Evolutionary conservation across 2,329 filamentous ascomycete genomes (phyloP), one percentile per base, ranked within the genome.

Genomic region (Lasiodiplodia citricola): DNA sequence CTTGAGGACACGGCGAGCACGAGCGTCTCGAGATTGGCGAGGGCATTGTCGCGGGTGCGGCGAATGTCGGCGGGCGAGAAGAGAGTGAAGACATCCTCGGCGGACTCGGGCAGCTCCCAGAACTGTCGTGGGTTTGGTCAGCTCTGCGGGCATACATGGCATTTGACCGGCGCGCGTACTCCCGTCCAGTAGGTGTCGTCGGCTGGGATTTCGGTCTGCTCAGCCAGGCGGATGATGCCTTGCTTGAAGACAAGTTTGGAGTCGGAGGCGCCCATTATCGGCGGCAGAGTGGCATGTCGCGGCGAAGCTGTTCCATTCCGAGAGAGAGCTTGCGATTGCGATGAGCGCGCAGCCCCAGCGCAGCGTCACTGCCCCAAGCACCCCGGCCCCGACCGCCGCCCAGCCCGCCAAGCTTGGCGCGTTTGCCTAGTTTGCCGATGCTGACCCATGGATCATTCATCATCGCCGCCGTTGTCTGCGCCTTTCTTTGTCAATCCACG

Each of bases 211-310:
- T 92, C 87, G 73, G 90, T 90, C 80, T 97, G 92, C 80, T 97
- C 94, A n/a, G 94, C 96, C 70, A 99, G 89, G 78, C 92, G 90
- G 85, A 98, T 97, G 84, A 98, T 97, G 82, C 94, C 95, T 83
- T 97, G 93, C 83, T 97, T 98, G 87, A 99, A 98, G 78, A 95
- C 93, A 78, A 98, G 90, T 87, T 98, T 98, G 76, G 95, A 98
- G 84, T 98, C 95, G 83, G 95, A 97, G 79, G 95, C 95, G 82
- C 96, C 96, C 96, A 99, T 99, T 74, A 80, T 78, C 69, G 28
- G 47, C 50, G 56, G 55, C 66, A 52, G 52, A 44, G 66, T 63
- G 57, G 66, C 47, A 68, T 68, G 66, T 68, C 56, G 55, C 44
- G 65, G 63, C 51, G 23, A 51, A 44, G 51, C 38, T 18, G 41